Conservation (phyloP, 352 stramenopile genomes). For the Globisporangium lucens region DNA sequence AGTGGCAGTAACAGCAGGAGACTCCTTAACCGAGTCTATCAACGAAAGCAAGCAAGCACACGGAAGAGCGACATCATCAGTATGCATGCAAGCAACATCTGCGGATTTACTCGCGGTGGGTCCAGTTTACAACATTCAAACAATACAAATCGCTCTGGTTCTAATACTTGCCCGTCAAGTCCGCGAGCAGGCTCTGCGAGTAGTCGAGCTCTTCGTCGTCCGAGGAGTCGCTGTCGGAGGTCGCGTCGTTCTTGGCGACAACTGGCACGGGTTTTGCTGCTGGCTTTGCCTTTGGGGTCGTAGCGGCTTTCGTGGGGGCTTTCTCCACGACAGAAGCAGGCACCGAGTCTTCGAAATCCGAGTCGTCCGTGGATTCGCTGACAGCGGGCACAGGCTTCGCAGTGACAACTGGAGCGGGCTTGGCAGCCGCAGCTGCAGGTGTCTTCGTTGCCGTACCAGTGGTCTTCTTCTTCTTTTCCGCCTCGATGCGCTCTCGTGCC, state of each 20-base stretch:
- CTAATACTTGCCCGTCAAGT: conserved; percentile 60
- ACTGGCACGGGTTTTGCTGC: conserved; percentile 15
- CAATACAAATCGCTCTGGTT: conserved; percentile 9
- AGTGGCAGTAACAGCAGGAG: not conserved
- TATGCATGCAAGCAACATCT: conserved; percentile 7
- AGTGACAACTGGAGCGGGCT: conserved; percentile 1
- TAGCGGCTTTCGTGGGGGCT: not conserved
- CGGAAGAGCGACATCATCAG: conserved; percentile 10
- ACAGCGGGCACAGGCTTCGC: conserved; percentile 6
- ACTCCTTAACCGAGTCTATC: conserved; percentile 15
- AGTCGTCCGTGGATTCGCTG: conserved; percentile 25
- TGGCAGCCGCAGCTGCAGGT: conserved; percentile 7
- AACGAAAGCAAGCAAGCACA: not conserved
- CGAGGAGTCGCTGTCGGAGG: conserved; percentile 33
- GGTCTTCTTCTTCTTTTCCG: conserved; percentile 25
- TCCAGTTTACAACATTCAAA: conserved; percentile 13
- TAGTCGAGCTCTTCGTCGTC: conserved; percentile 74
- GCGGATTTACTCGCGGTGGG: conserved; percentile 10
- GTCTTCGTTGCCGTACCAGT: not conserved
- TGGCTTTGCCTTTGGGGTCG: not conserved
- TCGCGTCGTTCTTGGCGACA: conserved; percentile 12
- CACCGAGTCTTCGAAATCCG: conserved; percentile 33
- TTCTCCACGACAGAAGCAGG: conserved; percentile 6
- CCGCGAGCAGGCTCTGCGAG: conserved; percentile 68
- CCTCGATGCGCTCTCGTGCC: conserved; percentile 32